A percentile compares a stretch with the other conserved stretches of the same genome.
These are phyloP conservation scores for Rhododendron simsii DNA, from an alignment of 148 eudicot species.

Conservation along the genomic window DNA sequence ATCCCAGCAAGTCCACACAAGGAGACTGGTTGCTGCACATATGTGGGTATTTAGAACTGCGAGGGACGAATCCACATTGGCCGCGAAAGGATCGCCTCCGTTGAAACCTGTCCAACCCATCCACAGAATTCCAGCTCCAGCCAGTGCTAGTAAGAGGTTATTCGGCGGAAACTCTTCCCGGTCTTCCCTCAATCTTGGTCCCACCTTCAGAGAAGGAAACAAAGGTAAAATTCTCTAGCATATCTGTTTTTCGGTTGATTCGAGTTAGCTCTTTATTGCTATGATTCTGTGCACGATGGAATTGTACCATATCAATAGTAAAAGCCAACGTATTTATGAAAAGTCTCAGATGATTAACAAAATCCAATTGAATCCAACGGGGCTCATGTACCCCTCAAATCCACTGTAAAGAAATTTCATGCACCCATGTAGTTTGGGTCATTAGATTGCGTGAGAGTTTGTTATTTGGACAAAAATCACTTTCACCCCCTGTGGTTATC, in stretches of 20 bases:
- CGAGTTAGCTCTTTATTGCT: background rate
- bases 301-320: background rate
- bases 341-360: background rate
- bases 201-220: constrained; percentile 10
- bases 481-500: too few species aligned
- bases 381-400: background rate
- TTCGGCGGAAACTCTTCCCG: constrained; percentile 19
- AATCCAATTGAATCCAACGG: background rate
- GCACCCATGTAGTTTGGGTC: too few species aligned
- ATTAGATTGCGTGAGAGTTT: too few species aligned
- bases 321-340: background rate
- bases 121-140: constrained; percentile 24
- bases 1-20: constrained; percentile 26
- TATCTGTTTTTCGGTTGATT: background rate
- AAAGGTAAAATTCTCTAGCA: background rate
- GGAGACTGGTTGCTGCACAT: constrained; percentile 26
- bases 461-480: too few species aligned
- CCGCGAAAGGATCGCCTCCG: constrained; percentile 21
- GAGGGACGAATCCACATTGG: constrained; percentile 24
- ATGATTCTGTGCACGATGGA: background rate
- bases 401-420: too few species aligned
- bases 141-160: constrained; percentile 18
- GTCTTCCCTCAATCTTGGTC: constrained; percentile 20
- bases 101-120: constrained; percentile 27
- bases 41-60: constrained; percentile 28